A percentile compares a stretch with the other conserved stretches of the same genome.
Evolutionary conservation across 306 rosid species (phyloP).

Genomic region (Ziziphus jujuba): DNA sequence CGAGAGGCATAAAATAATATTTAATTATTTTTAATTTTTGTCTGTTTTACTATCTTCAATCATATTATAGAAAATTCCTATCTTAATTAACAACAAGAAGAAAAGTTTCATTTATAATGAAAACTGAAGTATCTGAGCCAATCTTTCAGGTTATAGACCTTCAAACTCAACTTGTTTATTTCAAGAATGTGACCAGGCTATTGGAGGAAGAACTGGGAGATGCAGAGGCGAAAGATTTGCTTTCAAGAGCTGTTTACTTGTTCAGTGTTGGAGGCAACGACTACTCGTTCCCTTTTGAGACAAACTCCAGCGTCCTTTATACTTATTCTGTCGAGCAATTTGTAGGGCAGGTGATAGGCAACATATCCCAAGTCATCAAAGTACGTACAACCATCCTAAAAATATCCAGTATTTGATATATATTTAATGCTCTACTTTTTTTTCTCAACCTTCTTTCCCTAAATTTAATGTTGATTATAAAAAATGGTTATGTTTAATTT

Average conservation of each 20-base stretch:
- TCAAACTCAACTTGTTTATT: constrained; percentile 30
- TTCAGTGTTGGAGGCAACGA: constrained; percentile 41
- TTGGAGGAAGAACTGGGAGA: constrained; percentile 29
- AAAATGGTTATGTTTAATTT: too few relatives aligned
- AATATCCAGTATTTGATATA: too few relatives aligned
- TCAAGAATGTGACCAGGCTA: constrained; percentile 26
- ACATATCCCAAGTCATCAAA: constrained; percentile 27
- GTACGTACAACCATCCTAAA: constrained; percentile 5
- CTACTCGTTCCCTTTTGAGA: constrained; percentile 16
- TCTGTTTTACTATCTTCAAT: too few relatives aligned
- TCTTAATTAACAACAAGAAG: too few relatives aligned
- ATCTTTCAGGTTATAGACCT: constrained; percentile 29
- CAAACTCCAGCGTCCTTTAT: constrained; percentile 23
- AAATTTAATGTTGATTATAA: too few relatives aligned
- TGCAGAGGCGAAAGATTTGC: constrained; percentile 24
- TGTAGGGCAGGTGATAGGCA: constrained; percentile 35
- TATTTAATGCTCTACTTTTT: too few relatives aligned
- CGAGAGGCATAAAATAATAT: too few relatives aligned
- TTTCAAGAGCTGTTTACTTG: constrained; percentile 36
- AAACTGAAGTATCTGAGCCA: too few relatives aligned
- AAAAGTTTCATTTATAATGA: too few relatives aligned
- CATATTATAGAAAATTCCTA: too few relatives aligned
- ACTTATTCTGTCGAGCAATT: constrained; percentile 18
- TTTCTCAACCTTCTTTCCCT: too few relatives aligned
- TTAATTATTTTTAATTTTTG: too few relatives aligned